Evolutionary conservation across 2,329 filamentous ascomycete genomes (phyloP), one percentile per base, ranked within the genome.

Genomic region (Exophiala xenobiotica): DNA sequence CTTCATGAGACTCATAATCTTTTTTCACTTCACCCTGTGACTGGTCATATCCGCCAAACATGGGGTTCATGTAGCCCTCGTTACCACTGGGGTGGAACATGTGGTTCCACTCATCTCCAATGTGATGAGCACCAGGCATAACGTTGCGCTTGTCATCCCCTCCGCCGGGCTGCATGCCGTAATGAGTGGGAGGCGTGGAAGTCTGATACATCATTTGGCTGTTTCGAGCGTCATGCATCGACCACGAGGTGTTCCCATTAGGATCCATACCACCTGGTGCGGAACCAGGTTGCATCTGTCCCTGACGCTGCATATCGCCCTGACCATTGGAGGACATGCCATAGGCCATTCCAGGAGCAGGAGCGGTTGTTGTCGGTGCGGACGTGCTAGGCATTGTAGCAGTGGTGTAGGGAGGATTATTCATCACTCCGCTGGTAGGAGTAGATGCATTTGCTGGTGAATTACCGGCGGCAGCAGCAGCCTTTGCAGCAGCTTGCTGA

Each of bases 21-120:
- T 72, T 78, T 71, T 78, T 74, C 67, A 74, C 68, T 68, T 76
- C 81, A 77, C 73, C 71, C 72, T 83, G 85, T 73, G 74, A 76
- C 78, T 85, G 86, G 76, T 81, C 86, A 78, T 84, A 84, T 71
- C 77, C 82, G 69, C 77, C 74, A 73, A 80, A 83, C 67, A 78
- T 76, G 68, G 74, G 74, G 72, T 76, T 80, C 75, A 80, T 79
- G 72, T 81, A 83, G 70, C 78, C 75, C 72, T 82, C 76, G 71
- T 85, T 81, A 74, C 81, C 78, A 79, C 83, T 83, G 75, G 83
- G 72, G 75, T 85, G 85, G 76, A 88, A 88, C 82, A 90, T 87
- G 68, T 86, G 80, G 66, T 85, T 80, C 86, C 86, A 90, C 74
- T 89, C 86, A 46, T 72, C 72, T 74, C 75, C 78, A 72, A 68